Evolutionary conservation across 2,329 filamentous ascomycete species (phyloP).

Genomic region (Byssochlamys sp.): DNA sequence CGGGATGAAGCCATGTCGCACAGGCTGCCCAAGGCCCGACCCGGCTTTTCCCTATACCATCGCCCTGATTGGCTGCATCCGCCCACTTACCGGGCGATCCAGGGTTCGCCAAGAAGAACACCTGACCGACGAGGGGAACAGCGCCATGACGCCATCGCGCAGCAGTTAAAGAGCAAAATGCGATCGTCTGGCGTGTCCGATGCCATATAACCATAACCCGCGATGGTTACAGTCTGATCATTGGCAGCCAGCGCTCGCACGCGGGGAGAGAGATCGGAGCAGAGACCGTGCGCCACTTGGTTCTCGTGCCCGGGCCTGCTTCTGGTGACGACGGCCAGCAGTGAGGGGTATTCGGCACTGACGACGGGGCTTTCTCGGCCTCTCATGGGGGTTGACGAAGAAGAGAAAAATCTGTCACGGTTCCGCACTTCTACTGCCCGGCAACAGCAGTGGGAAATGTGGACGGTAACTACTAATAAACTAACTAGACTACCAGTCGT

Average conservation of each 20-base stretch:
- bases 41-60: neutral
- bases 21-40: neutral
- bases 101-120: neutral
- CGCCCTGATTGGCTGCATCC: neutral
- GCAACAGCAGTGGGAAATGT: neutral
- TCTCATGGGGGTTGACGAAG: neutral
- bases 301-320: neutral
- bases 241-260: neutral
- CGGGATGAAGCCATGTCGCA: neutral
- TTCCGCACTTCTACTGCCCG: neutral
- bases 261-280: neutral
- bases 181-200: neutral
- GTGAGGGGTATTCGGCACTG: neutral
- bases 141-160: neutral
- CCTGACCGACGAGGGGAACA: neutral
- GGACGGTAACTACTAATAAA: neutral
- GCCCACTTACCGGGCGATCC: neutral
- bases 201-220: neutral
- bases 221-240: too few species aligned
- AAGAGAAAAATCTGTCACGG: neutral
- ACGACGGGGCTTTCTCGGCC: neutral
- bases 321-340: neutral
- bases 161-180: neutral
- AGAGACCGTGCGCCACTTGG: neutral
- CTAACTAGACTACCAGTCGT: neutral